These are phyloP conservation scores for Pleurotus sapidus DNA, from an alignment of 768 basidiomycete species.

Conservation along the genomic window DNA sequence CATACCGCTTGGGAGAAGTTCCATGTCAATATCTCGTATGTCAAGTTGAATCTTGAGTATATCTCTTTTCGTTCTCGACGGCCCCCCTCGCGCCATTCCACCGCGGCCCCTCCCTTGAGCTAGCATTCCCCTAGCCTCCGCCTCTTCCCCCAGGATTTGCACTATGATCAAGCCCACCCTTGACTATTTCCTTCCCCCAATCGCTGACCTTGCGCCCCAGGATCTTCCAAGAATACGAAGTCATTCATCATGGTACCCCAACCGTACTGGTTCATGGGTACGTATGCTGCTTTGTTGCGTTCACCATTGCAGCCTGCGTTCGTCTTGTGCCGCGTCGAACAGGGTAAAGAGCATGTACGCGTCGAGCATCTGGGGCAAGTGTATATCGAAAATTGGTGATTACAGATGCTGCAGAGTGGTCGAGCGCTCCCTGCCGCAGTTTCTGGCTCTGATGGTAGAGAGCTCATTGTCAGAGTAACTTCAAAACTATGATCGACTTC, in stretches of 20 bases:
- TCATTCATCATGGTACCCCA: conserved; percentile 91
- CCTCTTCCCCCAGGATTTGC: conserved; percentile 11
- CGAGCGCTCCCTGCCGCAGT: conserved; percentile 16
- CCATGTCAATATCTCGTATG: conserved; percentile 66
- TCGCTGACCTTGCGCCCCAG: conserved; percentile 69
- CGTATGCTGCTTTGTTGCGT: conserved; percentile 69
- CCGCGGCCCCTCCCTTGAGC: conserved; percentile 23
- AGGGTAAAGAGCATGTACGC: conserved; percentile 72
- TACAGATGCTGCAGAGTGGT: conserved; percentile 50
- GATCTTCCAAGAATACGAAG: conserved; percentile 82
- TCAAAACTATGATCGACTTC: no score
- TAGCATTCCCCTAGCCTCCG: conserved; percentile 15
- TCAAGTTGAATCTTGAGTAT: conserved; percentile 68
- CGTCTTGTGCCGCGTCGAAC: conserved; percentile 68
- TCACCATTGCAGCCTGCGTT: conserved; percentile 62
- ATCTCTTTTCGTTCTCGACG: conserved; percentile 56
- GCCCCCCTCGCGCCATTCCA: conserved; percentile 18
- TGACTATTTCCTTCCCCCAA: conserved; percentile 70
- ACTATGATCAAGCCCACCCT: conserved; percentile 49
- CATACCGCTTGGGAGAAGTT: conserved; percentile 81
- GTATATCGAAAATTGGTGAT: conserved; percentile 51
- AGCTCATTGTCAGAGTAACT: no score
- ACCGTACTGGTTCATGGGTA: conserved; percentile 80
- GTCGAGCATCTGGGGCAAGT: conserved; percentile 74
- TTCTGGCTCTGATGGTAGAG: no score